Conservation (phyloP, 1,139 yeast species). For the Kodamaea arcana region DNA sequence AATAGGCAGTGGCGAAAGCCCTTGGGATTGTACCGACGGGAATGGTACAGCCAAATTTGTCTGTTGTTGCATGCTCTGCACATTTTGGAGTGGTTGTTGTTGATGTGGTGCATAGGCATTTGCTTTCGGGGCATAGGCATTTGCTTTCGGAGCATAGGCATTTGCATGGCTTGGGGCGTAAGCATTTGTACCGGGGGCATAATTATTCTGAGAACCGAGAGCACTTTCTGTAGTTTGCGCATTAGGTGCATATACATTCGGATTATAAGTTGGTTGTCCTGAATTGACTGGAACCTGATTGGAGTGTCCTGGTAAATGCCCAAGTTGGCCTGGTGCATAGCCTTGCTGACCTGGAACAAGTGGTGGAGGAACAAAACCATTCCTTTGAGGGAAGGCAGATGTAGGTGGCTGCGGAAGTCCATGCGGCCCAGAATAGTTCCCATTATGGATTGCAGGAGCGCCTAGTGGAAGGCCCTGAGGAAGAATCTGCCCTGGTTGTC, state of each 20-base stretch:
- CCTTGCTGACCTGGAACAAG: constrained; percentile 3
- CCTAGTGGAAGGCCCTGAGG: too few species aligned
- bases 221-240: neutral
- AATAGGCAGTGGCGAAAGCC: constrained; percentile 8
- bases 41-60: constrained; percentile 6
- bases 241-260: constrained; percentile 2
- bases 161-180: neutral
- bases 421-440: too few species aligned
- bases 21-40: constrained; percentile 3
- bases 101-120: neutral
- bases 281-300: neutral
- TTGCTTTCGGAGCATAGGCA: constrained; percentile 3
- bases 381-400: constrained; percentile 1
- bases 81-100: neutral
- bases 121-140: constrained; percentile 2
- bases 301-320: neutral
- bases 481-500: too few species aligned
- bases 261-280: neutral
- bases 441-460: too few species aligned
- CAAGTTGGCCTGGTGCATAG: constrained; percentile 1
- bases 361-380: constrained; percentile 5
- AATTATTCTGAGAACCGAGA: neutral
- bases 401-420: constrained; percentile 1
- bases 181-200: neutral
- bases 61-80: neutral